Evolutionary conservation across 306 rosid genomes (phyloP), one percentile per base, ranked within the genome.

Genomic region (Rosa rugosa): DNA sequence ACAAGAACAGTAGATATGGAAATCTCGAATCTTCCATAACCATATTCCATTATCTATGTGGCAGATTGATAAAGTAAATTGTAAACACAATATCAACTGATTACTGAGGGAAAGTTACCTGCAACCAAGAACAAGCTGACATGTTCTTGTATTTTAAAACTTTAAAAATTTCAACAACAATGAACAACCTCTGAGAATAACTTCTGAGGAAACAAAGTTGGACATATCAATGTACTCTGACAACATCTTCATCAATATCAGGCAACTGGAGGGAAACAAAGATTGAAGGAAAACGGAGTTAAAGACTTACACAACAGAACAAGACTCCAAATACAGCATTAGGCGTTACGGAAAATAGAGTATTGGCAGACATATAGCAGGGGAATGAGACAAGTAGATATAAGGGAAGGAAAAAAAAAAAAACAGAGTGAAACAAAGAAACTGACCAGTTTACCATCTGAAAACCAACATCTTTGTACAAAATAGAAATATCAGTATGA

Each of bases 61-160:
- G 16, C 63, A 53, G 63, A 13, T 22, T 38, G 69, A 31, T 60
- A 7, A 56, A 3, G 40, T 25, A 59, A 8, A 36, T 11, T 40
- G 47, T 11, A 47, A n/a, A 42, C 17, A 65, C 65, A 73, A 63
- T 14, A n/a, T n/a, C n/a, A n/a, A n/a, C n/a, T n/a, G n/a, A 76
- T 76, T 3, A 68, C 27, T 59, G 42, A 34, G 17, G 71, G 66
- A 68, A 70, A 73, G 67, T 76, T 51, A 96, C 99, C 99, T 96
- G 99, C 99, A 96, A 72, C 99, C 99, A 70, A 96, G 98, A 81
- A 96, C 99, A 86, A 96, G 97, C 76, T 96, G 99, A 79, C 99
- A 96, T 11, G 99, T 96, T n/a, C n/a, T n/a, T n/a, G n/a, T n/a
- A n/a, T n/a, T n/a, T n/a, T n/a, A n/a, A n/a, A n/a, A n/a, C n/a